These are phyloP conservation scores for Alternaria gaisen DNA, from an alignment of 2,329 filamentous ascomycete species.

Conservation along the genomic window DNA sequence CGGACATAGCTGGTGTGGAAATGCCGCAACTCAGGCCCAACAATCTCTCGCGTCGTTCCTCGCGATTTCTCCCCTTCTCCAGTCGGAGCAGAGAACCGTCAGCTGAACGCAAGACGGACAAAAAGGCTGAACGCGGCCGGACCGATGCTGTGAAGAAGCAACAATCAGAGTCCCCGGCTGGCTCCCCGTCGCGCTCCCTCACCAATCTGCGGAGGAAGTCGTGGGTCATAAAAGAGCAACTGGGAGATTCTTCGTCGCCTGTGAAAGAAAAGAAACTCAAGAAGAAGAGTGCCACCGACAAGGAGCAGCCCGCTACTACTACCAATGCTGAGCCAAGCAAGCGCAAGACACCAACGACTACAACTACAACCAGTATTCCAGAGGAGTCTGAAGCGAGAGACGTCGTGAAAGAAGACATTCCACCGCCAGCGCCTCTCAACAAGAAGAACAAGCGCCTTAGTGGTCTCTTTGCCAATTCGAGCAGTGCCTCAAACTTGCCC, in stretches of 20 bases:
- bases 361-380: constrained; percentile 39
- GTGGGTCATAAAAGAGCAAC: constrained; percentile 40
- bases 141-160: constrained; percentile 40
- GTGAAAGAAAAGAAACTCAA: constrained; percentile 25
- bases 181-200: constrained; percentile 44
- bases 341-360: constrained; percentile 34
- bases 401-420: constrained; percentile 33
- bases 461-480: constrained; percentile 40
- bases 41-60: constrained; percentile 45
- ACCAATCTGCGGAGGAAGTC: constrained; percentile 49
- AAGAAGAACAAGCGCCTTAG: constrained; percentile 51
- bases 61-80: constrained; percentile 47
- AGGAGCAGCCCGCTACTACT: constrained; percentile 17
- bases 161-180: constrained; percentile 32
- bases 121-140: constrained; percentile 37
- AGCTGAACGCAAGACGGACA: constrained; percentile 39
- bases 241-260: constrained; percentile 25
- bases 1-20: constrained; percentile 37
- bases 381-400: constrained; percentile 39
- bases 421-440: constrained; percentile 33
- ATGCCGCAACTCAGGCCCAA: constrained; percentile 45
- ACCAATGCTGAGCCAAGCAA: constrained; percentile 30
- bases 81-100: constrained; percentile 47
- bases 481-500: constrained; percentile 49
- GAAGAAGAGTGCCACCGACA: constrained; percentile 30